phyloP scores from a whole-genome alignment of 2,329 filamentous ascomycete genomes.

The Monosporascus sp. region DNA sequence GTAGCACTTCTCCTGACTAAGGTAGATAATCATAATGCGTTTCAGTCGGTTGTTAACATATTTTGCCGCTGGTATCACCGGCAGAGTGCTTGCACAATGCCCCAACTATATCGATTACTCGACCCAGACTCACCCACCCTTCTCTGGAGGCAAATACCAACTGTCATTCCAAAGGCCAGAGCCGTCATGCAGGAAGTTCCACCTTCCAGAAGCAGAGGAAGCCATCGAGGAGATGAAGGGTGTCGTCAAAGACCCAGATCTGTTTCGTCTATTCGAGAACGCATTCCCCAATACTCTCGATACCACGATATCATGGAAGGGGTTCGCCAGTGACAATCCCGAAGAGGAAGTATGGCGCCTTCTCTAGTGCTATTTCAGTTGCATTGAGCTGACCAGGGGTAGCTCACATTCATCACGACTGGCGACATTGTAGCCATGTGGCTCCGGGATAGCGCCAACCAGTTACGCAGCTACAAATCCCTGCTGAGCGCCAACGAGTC shows the following conservation, averaged over 20 bases:
- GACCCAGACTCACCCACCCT: constrained; percentile 57
- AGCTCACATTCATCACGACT: constrained; percentile 75
- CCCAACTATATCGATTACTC: constrained; percentile 63
- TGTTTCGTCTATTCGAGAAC: constrained; percentile 67
- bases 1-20: neutral
- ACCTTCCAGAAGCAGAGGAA: constrained; percentile 68
- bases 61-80: constrained; percentile 3
- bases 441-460: constrained; percentile 82
- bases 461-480: constrained; percentile 68
- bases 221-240: constrained; percentile 65
- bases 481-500: constrained; percentile 50
- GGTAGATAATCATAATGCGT: constrained; percentile 9
- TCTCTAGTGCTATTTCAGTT: constrained; percentile 43
- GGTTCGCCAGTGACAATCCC: constrained; percentile 48
- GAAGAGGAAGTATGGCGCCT: constrained; percentile 56
- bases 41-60: constrained; percentile 4
- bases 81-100: constrained; percentile 34
- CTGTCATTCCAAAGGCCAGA: constrained; percentile 78
- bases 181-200: constrained; percentile 73
- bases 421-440: constrained; percentile 92
- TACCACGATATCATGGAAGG: constrained; percentile 66
- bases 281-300: constrained; percentile 71
- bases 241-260: constrained; percentile 69
- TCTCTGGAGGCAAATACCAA: constrained; percentile 68
- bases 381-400: constrained; percentile 41